Evolutionary conservation across 306 rosid species (phyloP).

Genomic region (Medicago arabica): DNA sequence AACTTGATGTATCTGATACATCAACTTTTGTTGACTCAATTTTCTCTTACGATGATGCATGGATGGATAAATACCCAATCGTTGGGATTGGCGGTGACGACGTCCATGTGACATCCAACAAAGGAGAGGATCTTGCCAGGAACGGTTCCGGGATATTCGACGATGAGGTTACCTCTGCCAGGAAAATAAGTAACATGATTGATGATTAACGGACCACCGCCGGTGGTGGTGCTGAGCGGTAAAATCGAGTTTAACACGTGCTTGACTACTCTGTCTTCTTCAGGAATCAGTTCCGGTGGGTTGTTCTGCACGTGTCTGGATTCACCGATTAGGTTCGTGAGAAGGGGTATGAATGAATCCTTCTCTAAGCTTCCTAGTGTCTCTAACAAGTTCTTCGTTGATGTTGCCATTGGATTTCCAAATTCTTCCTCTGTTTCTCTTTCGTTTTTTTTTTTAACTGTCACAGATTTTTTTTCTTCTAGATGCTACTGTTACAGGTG

Average conservation of each 20-base stretch:
- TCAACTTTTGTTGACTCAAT: too few relatives aligned
- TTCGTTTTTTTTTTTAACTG: too few relatives aligned
- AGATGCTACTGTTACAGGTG: too few relatives aligned
- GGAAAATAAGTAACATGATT: constrained; percentile 73
- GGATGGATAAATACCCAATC: constrained; percentile 65
- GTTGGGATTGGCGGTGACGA: constrained; percentile 86
- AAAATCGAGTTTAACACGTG: constrained; percentile 69
- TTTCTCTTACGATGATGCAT: not conserved
- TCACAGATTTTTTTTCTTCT: too few relatives aligned
- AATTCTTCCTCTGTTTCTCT: not conserved
- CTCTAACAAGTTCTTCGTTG: constrained; percentile 41
- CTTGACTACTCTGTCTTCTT: constrained; percentile 76
- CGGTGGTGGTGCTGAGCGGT: constrained; percentile 75
- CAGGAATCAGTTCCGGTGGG: constrained; percentile 78
- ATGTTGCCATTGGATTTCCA: constrained; percentile 54
- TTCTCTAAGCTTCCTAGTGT: constrained; percentile 65
- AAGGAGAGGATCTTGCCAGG: constrained; percentile 78
- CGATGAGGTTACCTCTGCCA: constrained; percentile 79
- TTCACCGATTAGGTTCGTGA: constrained; percentile 79
- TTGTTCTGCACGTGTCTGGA: constrained; percentile 85
- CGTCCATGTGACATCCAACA: constrained; percentile 95
- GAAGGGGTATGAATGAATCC: constrained; percentile 69
- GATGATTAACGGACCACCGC: constrained; percentile 77
- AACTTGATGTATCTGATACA: not conserved
- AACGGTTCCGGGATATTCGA: constrained; percentile 83